These are phyloP conservation scores for Leucoagaricus sp. DNA, from an alignment of 1,284 basidiomycete genomes.

Conservation along the genomic window DNA sequence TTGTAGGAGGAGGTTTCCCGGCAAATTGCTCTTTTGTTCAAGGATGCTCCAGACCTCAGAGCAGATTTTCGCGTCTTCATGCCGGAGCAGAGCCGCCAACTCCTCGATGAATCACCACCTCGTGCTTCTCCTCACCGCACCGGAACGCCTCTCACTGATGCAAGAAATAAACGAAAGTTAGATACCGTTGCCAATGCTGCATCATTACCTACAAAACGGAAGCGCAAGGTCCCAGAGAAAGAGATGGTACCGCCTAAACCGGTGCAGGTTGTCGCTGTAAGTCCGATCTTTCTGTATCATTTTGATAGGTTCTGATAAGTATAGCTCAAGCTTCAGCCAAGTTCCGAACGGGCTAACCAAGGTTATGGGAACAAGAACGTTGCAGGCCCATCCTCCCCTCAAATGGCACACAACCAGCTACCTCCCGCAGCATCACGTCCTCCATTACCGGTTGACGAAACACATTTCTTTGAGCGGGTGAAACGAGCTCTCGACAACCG, in stretches of 20 bases:
- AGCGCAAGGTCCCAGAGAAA: conserved; percentile 55
- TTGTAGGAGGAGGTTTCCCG: conserved; percentile 74
- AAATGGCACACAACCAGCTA: conserved; percentile 31
- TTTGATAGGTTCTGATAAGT: neutral
- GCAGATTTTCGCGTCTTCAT: conserved; percentile 93
- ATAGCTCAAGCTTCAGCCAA: conserved; percentile 8
- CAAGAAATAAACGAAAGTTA: conserved; percentile 38
- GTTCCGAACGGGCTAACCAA: conserved; percentile 15
- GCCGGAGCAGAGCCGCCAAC: conserved; percentile 63
- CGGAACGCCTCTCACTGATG: conserved; percentile 30
- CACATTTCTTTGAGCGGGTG: conserved; percentile 92
- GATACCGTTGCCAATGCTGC: conserved; percentile 33
- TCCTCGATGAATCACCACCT: conserved; percentile 45
- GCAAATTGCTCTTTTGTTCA: conserved; percentile 86
- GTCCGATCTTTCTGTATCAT: neutral
- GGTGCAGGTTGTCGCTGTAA: conserved; percentile 14
- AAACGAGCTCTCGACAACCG: conserved; percentile 88
- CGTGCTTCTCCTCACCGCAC: conserved; percentile 21
- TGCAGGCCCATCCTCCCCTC: conserved; percentile 27
- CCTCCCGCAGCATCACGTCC: conserved; percentile 38
- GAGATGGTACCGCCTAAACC: conserved; percentile 25
- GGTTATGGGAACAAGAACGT: conserved; percentile 22
- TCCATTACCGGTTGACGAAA: conserved; percentile 60
- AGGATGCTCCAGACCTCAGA: conserved; percentile 86
- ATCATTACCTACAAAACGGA: conserved; percentile 59